Evolutionary conservation across 2,329 filamentous ascomycete genomes (phyloP), one percentile per base, ranked within the genome.

Genomic region (Septoria petroselini): DNA sequence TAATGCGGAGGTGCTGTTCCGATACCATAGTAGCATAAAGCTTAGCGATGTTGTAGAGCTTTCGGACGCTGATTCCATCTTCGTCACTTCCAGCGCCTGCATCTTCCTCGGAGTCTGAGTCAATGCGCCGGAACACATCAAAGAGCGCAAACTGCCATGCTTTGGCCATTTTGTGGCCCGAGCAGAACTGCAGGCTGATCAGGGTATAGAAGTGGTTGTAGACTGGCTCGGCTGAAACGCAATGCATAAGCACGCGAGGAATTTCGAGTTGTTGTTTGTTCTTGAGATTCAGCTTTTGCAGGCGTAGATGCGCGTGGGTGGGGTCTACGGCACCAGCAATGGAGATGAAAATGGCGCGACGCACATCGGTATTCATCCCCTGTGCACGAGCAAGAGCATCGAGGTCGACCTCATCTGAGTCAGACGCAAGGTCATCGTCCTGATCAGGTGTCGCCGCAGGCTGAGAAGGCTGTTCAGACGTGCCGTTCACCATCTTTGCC

Each of bases 171-270:
- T 83, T 82, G 58, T 61, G 82, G 53, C 91, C 87, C 3, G 76
- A 75, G 63, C 90, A 94, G 7, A 96, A 77, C 57, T 84, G 84
- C 40, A 81, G 81, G 7, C 89, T 90, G 30, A 98, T 84, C 1
- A 95, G 75, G 0, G 88, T 87, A 66, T 98, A 98, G 71, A 95
- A 98, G 0, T 87, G 88, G 62, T 98, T 98, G 70, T 96, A 95
- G 0, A 77, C 76, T 49, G 84, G 76, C 70, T 97, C 93, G 2
- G 86, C 85, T 35, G 88, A 88, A 1, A 85, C 84, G 65, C 91
- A 96, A 60, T 93, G 90, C 7, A 96, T 78, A 21, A 98, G 75
- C 14, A 98, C 91, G 44, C 86, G 83, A 0, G 91, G 85, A 25
- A 97, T 86, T 66, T 97, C 91, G 18, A 84, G 79, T 58, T 93